Evolutionary conservation across 176 grass and related monocot genomes (phyloP), one percentile per base, ranked within the genome.

Genomic region (Tuctoria greenei): DNA sequence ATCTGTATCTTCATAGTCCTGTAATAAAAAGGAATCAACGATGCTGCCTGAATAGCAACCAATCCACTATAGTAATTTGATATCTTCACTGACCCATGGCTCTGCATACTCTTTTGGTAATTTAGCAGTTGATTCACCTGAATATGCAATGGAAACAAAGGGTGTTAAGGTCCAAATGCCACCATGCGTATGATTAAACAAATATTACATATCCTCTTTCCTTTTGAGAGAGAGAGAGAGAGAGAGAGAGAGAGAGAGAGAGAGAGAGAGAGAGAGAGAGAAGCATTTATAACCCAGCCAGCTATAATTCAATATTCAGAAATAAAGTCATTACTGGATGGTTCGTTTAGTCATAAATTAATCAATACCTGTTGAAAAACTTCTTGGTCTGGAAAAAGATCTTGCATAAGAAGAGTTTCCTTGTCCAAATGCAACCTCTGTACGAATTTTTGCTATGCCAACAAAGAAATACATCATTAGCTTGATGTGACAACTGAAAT

Each of bases 391-490:
- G 41, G 67, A 50, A 79, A 85, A 92, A 34, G 69, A 82, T 78
- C 79, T 85, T 67, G 81, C 82, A 42, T 69, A 54, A 20, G 74
- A 78, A 64, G 89, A 88, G 35, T 74, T 83, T 64, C 85, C 85
- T 31, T 82, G 85, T 71, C 85, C 89, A 79, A 92, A 92, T 80
- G 89, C 89, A 36, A 88, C 82, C 31, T 92, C 64, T 20, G 85
- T 67, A 26, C 41, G 41, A 52, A 8, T 82, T 82, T 75, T 80
- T 85, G 69, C 40, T 36, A 28, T 71, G 46, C 37, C 24, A 79
- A 79, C 17, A 75, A 14, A 71, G 37, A 2, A 18, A 75, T 40
- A 46, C 10, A 75, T 28, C 6, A 21, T 46, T 85, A 72, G 37
- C 15, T 69, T 42, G 24, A 42, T 59, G 41, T 74, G 20, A 20